A percentile compares a stretch with the other conserved stretches of the same genome.
Evolutionary conservation across 2,329 filamentous ascomycete species (phyloP).

Genomic region (Fonsecaea nubica): DNA sequence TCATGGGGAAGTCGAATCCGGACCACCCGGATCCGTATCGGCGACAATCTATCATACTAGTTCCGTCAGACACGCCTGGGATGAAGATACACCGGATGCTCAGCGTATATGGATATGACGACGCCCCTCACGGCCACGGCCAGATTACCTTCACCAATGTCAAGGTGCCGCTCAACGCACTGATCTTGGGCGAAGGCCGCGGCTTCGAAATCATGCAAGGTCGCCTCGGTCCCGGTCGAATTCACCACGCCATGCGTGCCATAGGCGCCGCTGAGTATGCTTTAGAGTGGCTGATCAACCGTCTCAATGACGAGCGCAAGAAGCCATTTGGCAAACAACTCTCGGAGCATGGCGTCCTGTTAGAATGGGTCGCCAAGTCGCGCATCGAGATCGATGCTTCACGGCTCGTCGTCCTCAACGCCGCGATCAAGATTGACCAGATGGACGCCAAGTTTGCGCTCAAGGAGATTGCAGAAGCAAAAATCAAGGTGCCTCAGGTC

Average conservation of each 20-base stretch:
- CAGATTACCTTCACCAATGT: slow-evolving; percentile 91
- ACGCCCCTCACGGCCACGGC: slow-evolving; percentile 97
- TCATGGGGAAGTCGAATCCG: slow-evolving; percentile 91
- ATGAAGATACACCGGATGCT: slow-evolving; percentile 93
- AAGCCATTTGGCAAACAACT: slow-evolving; percentile 89
- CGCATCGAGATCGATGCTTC: slow-evolving; percentile 93
- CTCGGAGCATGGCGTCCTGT: slow-evolving; percentile 87
- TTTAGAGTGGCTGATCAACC: slow-evolving; percentile 91
- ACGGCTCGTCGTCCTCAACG: slow-evolving; percentile 88
- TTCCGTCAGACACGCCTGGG: slow-evolving; percentile 79
- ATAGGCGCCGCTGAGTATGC: slow-evolving; percentile 91
- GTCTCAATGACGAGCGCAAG: slow-evolving; percentile 90
- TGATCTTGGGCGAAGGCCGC: slow-evolving; percentile 89
- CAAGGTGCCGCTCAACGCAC: slow-evolving; percentile 77
- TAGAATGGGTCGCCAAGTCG: slow-evolving; percentile 91
- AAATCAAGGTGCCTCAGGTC: slow-evolving; percentile 84
- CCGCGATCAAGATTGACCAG: slow-evolving; percentile 92
- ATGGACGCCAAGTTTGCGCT: slow-evolving; percentile 86
- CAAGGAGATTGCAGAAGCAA: slow-evolving; percentile 93
- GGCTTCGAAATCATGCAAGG: slow-evolving; percentile 99
- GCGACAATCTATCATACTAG: slow-evolving; percentile 92
- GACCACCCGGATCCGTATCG: slow-evolving; percentile 77
- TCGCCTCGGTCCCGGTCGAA: slow-evolving; percentile 90
- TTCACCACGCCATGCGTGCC: slow-evolving; percentile 96
- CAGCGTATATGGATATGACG: slow-evolving; percentile 92